A percentile compares a stretch with the other conserved stretches of the same genome.
Conservation (phyloP, 768 basidiomycete genomes). For the Podaxis sp. region DNA sequence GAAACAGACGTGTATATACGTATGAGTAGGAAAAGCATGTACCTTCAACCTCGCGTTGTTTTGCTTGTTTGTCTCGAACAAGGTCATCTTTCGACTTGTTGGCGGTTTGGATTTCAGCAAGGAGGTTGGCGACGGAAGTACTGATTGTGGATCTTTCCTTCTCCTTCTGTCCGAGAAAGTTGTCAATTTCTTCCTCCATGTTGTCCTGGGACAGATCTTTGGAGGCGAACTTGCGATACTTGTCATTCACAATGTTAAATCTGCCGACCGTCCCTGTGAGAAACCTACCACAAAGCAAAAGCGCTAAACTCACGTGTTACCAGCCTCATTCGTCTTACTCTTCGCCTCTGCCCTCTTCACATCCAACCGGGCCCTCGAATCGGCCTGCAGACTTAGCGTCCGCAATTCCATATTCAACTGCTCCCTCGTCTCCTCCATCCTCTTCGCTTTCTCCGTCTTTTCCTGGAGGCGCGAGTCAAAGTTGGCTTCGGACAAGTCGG, state of each 20-base stretch:
- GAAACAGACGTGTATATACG: background rate
- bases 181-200: conserved; percentile 75
- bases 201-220: conserved; percentile 55
- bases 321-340: conserved; percentile 63
- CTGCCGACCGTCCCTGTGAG: conserved; percentile 36
- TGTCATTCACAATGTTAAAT: conserved; percentile 56
- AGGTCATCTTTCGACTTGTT: conserved; percentile 36
- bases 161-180: conserved; percentile 59
- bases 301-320: conserved; percentile 55
- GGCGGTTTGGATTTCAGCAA: conserved; percentile 37
- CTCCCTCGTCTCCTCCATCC: conserved; percentile 70
- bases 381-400: conserved; percentile 73
- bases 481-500: conserved; percentile 56
- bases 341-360: conserved; percentile 70
- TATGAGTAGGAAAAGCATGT: background rate
- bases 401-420: conserved; percentile 69
- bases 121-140: conserved; percentile 14
- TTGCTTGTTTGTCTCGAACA: conserved; percentile 7
- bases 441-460: conserved; percentile 50
- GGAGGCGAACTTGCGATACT: conserved; percentile 67
- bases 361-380: conserved; percentile 75
- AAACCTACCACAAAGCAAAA: background rate
- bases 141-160: conserved; percentile 52
- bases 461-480: conserved; percentile 66
- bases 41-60: conserved; percentile 15